Evolutionary conservation across 768 basidiomycete species (phyloP).

Genomic region (Lactarius sp.): DNA sequence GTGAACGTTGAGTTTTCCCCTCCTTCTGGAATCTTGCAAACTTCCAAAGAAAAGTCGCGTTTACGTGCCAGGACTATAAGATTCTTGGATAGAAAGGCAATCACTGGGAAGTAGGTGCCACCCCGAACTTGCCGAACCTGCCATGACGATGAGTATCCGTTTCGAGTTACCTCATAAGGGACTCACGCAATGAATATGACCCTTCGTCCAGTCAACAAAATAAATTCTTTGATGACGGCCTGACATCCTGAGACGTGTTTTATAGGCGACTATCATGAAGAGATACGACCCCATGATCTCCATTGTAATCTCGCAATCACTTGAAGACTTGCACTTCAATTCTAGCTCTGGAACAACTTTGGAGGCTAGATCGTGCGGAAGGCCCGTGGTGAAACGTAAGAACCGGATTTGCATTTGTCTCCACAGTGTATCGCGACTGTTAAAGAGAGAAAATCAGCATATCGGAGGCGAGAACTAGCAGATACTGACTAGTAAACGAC

Average conservation of each 20-base stretch:
- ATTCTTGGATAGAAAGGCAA: constrained; percentile 18
- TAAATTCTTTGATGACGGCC: constrained; percentile 13
- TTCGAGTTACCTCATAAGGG: not conserved
- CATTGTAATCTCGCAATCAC: constrained; percentile 16
- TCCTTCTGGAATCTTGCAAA: constrained; percentile 11
- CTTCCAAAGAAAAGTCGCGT: constrained; percentile 18
- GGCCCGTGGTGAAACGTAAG: constrained; percentile 13
- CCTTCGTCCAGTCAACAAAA: constrained; percentile 14
- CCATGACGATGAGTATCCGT: not conserved
- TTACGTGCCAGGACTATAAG: constrained; percentile 15
- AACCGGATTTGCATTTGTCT: constrained; percentile 8
- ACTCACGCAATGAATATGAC: constrained; percentile 13
- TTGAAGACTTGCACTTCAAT: constrained; percentile 14
- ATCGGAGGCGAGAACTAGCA: not conserved
- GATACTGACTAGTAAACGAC: constrained; percentile 15
- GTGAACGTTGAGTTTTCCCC: not conserved
- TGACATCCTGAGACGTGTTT: constrained; percentile 10
- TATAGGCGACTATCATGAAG: constrained; percentile 13
- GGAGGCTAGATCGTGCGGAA: constrained; percentile 3
- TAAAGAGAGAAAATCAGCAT: not conserved
- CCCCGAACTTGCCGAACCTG: constrained; percentile 17
- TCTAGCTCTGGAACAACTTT: not conserved
- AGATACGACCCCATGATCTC: constrained; percentile 17
- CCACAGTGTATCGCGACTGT: constrained; percentile 15
- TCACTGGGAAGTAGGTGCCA: constrained; percentile 16